A percentile compares a stretch with the other conserved stretches of the same genome.
Conservation (phyloP, 1,284 basidiomycete genomes). For the Irpex lacteus region DNA sequence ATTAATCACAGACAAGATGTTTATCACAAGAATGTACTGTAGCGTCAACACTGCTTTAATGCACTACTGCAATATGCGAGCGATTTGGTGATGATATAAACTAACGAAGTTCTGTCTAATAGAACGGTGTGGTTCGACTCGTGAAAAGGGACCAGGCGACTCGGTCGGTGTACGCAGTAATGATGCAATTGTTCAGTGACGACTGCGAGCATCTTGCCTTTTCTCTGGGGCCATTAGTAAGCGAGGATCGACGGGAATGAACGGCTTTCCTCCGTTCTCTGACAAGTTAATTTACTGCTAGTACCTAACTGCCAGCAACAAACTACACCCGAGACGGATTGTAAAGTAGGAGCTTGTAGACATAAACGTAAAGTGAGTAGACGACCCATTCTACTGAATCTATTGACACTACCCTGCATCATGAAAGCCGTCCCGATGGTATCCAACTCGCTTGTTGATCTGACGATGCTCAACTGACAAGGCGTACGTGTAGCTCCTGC, state of each 20-base stretch:
- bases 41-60: neutral
- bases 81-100: no score
- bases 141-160: neutral
- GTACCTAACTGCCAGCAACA: neutral
- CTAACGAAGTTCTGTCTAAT: no score
- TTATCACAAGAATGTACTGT: no score
- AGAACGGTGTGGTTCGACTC: no score
- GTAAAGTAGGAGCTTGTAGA: neutral
- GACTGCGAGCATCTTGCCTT: neutral
- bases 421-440: neutral
- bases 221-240: neutral
- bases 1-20: slow-evolving; percentile 15
- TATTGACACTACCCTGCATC: neutral
- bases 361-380: neutral
- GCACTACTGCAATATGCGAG: neutral
- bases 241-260: neutral
- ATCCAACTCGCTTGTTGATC: neutral
- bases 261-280: neutral
- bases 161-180: neutral
- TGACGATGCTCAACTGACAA: neutral
- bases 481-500: neutral
- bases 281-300: neutral
- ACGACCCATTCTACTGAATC: neutral
- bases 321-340: neutral
- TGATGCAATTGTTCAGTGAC: neutral